Base-by-base conservation (phyloP, 352 stramenopile genomes). In the Pseudoperonospora humuli region DNA sequence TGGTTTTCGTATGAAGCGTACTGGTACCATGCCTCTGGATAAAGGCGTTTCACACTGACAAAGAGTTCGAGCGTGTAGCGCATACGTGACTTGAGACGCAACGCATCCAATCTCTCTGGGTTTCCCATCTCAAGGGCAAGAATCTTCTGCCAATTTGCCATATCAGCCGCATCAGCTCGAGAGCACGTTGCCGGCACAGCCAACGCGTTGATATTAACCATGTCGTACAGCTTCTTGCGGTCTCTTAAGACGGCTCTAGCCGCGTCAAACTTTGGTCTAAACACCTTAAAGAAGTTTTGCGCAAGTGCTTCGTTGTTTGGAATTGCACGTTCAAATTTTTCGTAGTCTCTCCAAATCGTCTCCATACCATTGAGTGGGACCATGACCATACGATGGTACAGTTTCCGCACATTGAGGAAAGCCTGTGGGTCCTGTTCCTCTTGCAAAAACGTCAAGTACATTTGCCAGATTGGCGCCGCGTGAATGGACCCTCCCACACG, bases 201-300 rank as follows among this genome's bases (percentile, higher is more conserved):
- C 6, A 94, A 54, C 6, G 77, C 66, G 33, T 86, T 80, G 7
- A 78, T 55, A 26, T 89, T 89, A 21, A 94, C 55, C 21, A 60
- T 54, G 17, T 94, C 79, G 23, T 79, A 84, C 3, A 94, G 60
- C 39, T 86, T 86, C 65, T 92, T 94, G 28, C 82, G 75, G 50
- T 94, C 79, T 48, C 75, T 64, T 29, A 92, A 50, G 32, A 94
- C 81, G 1, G 79, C 76, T 7, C 79, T 74, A 18, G 80, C 65
- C 1, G 79, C 71, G 40, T 94, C 82, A 49, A 94, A 86, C 39
- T 91, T 91, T 3, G 70, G 77, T 13, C 82, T 61, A 25, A 94
- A 87, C 3, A 87, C 74, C 50, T 94, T 94, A 57, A 94, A 92
- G 35, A 92, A 89, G 53, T 92, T 94, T 26, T 83, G 71, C 17